Conservation (phyloP, 148 eudicot genomes). For the Vaccinium vitisidaea region DNA sequence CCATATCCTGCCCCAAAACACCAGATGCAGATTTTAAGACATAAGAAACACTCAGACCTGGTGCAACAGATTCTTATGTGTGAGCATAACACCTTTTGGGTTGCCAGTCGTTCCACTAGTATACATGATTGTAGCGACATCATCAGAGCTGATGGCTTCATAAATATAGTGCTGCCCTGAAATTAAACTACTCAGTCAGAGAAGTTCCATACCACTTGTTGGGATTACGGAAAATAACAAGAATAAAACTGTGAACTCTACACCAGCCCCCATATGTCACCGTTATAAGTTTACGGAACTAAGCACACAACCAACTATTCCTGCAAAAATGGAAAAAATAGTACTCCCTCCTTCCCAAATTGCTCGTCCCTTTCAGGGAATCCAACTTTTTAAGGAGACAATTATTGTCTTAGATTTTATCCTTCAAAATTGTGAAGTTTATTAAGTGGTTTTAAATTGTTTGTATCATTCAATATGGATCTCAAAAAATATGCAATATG, state of each 20-base stretch:
- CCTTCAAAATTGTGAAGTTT: too few relatives aligned
- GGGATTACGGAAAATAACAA: neutral
- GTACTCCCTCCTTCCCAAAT: too few relatives aligned
- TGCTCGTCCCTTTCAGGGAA: too few relatives aligned
- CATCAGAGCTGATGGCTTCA: slow-evolving; percentile 77
- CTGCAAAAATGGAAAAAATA: neutral
- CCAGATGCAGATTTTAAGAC: neutral
- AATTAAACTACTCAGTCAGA: slow-evolving; percentile 15
- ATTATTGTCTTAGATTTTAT: too few relatives aligned
- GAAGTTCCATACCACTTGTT: neutral
- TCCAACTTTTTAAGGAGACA: too few relatives aligned
- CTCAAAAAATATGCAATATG: too few relatives aligned
- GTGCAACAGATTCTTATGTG: slow-evolving; percentile 87
- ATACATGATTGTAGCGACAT: slow-evolving; percentile 80
- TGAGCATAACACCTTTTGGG: slow-evolving; percentile 97
- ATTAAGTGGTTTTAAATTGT: too few relatives aligned
- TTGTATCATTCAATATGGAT: too few relatives aligned
- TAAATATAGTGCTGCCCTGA: slow-evolving; percentile 62
- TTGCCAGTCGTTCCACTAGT: slow-evolving; percentile 97
- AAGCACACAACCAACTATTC: neutral
- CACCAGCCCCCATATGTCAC: neutral
- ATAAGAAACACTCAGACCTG: slow-evolving; percentile 50
- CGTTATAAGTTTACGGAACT: neutral
- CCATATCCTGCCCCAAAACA: neutral
- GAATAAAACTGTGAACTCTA: neutral